These are phyloP conservation scores for Chloroidium sp. DNA, from an alignment of 163 green algal species.

Conservation along the genomic window DNA sequence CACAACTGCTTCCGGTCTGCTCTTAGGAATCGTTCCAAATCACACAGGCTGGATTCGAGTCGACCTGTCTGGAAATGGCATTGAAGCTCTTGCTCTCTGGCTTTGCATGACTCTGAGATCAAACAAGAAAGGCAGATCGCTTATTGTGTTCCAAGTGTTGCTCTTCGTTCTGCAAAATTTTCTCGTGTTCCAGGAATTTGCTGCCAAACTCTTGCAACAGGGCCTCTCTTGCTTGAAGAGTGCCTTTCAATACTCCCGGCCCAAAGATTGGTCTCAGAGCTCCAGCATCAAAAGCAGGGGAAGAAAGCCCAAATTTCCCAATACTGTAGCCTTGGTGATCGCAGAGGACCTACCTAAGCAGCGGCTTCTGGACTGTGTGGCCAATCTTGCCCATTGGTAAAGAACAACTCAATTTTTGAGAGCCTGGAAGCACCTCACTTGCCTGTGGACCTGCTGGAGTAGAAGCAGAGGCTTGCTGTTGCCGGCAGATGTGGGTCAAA, in stretches of 20 bases:
- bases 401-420: neutral
- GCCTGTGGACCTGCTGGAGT: neutral
- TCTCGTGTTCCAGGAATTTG: neutral
- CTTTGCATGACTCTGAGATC: constrained; percentile 7
- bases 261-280: neutral
- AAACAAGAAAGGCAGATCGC: constrained; percentile 24
- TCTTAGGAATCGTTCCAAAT: too few relatives aligned
- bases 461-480: neutral
- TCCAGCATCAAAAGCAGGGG: neutral
- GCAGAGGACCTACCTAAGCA: neutral
- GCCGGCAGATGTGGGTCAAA: neutral
- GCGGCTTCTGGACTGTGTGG: neutral
- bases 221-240: too few relatives aligned
- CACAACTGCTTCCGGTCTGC: too few relatives aligned
- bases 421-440: neutral
- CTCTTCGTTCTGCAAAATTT: neutral
- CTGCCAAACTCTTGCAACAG: too few relatives aligned
- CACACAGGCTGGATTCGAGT: too few relatives aligned
- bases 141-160: neutral
- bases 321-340: neutral
- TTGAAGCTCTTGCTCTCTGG: too few relatives aligned
- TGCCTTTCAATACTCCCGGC: too few relatives aligned
- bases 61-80: too few relatives aligned
- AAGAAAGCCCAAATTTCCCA: neutral
- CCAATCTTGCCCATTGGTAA: neutral